Evolutionary conservation across 176 grass and related monocot genomes (phyloP), one percentile per base, ranked within the genome.

Genomic region (Guadua angustifolia): DNA sequence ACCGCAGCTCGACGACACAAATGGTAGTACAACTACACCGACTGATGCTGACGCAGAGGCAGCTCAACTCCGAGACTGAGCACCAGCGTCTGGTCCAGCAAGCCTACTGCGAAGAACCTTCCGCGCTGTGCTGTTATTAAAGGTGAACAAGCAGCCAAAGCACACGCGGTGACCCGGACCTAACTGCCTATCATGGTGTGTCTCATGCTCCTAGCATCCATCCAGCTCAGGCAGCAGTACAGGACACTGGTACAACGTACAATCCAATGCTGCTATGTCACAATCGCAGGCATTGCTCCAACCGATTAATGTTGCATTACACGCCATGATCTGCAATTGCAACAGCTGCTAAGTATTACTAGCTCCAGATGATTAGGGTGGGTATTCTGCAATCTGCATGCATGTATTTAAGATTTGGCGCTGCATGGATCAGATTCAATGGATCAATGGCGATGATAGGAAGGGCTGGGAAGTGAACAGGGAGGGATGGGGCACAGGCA

Each of bases 151-250:
- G 50, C 72, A 11, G n/a, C 21, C 69, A 71, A 73, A 15, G n/a
- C 24, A 19, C 24, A 51, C n/a, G n/a, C n/a, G n/a, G n/a, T n/a
- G n/a, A n/a, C 7, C 69, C 22, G 69, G 44, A 24, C 22, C 14
- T 9, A 7, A 53, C 47, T 7, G 49, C 17, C 49, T 36, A 75
- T 68, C 78, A 75, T 75, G 78, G 38, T 60, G 85, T 36, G 35
- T 66, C 52, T 60, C 66, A 2, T 9, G 53, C 29, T 29, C 29
- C 29, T 1, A 22, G 42, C 71, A 13, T 87, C 78, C 71, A 13
- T 87, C 78, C 50, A 82, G 78, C 80, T 9, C 49, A 59, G 52
- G 6, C 67, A 49, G 69, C 38, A 5, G 66, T 18, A 13, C 66
- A 65, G 62, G 26, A 9, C 65, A 11, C 1, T 7, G 5, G 68